phyloP scores from a whole-genome alignment of 2,329 filamentous ascomycete genomes.

The Talaromyces sp. region DNA sequence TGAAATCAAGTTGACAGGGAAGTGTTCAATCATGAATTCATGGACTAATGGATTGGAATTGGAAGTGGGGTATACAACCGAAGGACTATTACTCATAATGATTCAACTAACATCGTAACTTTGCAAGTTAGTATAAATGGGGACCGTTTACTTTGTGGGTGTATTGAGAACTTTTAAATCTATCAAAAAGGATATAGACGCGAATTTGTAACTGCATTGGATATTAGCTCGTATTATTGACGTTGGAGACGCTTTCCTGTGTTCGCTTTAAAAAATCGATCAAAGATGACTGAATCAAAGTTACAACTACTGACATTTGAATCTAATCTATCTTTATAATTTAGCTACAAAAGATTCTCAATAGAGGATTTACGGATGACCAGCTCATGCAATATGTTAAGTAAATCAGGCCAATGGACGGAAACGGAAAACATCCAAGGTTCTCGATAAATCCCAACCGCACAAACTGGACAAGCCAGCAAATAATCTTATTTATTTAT shows the following conservation, averaged over 20 bases:
- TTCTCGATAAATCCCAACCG: too few species aligned
- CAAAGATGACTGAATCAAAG: too few species aligned
- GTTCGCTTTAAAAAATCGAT: too few species aligned
- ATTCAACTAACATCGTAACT: neutral
- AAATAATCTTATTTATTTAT: too few species aligned
- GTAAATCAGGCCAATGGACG: too few species aligned
- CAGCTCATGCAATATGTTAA: too few species aligned
- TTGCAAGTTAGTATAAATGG: neutral
- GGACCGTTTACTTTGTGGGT: neutral
- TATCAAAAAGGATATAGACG: neutral
- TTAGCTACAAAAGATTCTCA: too few species aligned
- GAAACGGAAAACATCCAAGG: too few species aligned
- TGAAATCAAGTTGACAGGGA: neutral
- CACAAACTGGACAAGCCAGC: too few species aligned
- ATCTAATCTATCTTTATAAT: too few species aligned
- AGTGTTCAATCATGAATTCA: neutral
- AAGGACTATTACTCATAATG: neutral
- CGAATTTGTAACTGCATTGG: neutral
- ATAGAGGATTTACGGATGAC: too few species aligned
- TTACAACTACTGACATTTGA: too few species aligned
- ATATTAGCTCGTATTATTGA: neutral
- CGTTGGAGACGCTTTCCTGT: neutral
- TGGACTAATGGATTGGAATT: neutral
- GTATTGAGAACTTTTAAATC: neutral
- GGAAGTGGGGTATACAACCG: neutral